These are phyloP conservation scores for Syzygium oleosum DNA, from an alignment of 345 rosid genomes.

Conservation along the genomic window DNA sequence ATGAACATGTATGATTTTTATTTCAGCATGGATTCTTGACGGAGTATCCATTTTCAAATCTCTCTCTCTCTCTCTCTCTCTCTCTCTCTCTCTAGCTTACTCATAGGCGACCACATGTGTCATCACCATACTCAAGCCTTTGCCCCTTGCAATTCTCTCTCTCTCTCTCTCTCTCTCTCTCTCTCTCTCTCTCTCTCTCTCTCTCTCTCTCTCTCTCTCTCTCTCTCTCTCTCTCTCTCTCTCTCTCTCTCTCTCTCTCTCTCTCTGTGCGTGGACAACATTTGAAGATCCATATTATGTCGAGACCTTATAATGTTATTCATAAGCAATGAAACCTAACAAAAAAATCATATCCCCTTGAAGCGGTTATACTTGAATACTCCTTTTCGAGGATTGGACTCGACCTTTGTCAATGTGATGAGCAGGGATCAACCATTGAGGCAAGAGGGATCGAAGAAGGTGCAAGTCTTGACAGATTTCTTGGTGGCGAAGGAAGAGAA, in stretches of 20 bases:
- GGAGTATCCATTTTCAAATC: not conserved
- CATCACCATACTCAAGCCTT: too few relatives aligned
- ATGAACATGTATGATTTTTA: not conserved
- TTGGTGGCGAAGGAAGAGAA: not conserved
- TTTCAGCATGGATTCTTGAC: not conserved
- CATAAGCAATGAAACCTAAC: not conserved
- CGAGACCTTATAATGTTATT: not conserved
- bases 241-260: too few relatives aligned
- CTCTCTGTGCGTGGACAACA: not conserved
- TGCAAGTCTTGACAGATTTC: not conserved
- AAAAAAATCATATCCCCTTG: accelerated
- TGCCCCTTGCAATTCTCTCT: too few relatives aligned
- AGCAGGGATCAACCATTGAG: not conserved
- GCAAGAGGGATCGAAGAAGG: not conserved
- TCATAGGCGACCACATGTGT: too few relatives aligned
- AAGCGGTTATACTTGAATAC: not conserved
- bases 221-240: too few relatives aligned
- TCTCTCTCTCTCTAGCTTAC: too few relatives aligned
- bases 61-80: not conserved
- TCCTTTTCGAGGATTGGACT: not conserved
- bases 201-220: too few relatives aligned
- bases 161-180: too few relatives aligned
- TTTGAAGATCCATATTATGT: not conserved
- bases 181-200: too few relatives aligned
- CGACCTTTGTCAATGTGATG: not conserved